Conservation (phyloP, 768 basidiomycete species). For the Dioszegia crocea region DNA sequence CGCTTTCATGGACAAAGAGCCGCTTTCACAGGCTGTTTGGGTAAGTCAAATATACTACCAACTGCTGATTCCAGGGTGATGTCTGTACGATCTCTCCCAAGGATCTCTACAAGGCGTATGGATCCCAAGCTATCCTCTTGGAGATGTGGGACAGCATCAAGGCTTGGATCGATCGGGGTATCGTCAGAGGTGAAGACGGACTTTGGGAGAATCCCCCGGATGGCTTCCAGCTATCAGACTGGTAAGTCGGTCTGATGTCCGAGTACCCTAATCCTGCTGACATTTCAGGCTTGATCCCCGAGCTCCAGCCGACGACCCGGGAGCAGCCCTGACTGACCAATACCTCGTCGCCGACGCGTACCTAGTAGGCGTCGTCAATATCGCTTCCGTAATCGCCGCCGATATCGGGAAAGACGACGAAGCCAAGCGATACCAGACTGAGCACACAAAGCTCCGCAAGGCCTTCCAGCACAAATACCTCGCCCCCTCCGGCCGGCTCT, state of each 20-base stretch:
- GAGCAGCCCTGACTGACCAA: slow-evolving; percentile 30
- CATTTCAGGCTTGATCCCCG: slow-evolving; percentile 19
- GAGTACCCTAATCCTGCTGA: background rate
- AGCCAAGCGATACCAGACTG: slow-evolving; percentile 18
- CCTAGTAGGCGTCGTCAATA: slow-evolving; percentile 31
- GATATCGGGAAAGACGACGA: slow-evolving; percentile 26
- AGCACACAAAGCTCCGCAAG: slow-evolving; percentile 17
- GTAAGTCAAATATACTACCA: background rate
- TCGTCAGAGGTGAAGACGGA: slow-evolving; percentile 24
- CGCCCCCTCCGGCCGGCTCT: slow-evolving; percentile 28
- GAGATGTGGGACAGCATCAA: slow-evolving; percentile 30
- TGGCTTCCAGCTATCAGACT: slow-evolving; percentile 8
- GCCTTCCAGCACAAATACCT: slow-evolving; percentile 38
- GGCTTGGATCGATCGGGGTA: slow-evolving; percentile 38
- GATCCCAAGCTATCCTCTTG: slow-evolving; percentile 19
- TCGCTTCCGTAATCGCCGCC: slow-evolving; percentile 21
- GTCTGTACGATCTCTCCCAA: slow-evolving; percentile 15
- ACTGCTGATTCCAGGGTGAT: slow-evolving; percentile 6
- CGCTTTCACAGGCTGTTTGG: slow-evolving; percentile 1
- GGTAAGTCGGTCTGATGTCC: background rate
- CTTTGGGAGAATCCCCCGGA: slow-evolving; percentile 13
- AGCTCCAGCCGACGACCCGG: slow-evolving; percentile 27
- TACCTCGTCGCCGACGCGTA: slow-evolving; percentile 43
- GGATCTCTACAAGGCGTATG: slow-evolving; percentile 30
- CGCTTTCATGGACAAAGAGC: background rate